Evolutionary conservation across 2,329 filamentous ascomycete species (phyloP), one percentile per base, ranked within the genome.

Genomic region (Pseudophaeomoniella oleicola): DNA sequence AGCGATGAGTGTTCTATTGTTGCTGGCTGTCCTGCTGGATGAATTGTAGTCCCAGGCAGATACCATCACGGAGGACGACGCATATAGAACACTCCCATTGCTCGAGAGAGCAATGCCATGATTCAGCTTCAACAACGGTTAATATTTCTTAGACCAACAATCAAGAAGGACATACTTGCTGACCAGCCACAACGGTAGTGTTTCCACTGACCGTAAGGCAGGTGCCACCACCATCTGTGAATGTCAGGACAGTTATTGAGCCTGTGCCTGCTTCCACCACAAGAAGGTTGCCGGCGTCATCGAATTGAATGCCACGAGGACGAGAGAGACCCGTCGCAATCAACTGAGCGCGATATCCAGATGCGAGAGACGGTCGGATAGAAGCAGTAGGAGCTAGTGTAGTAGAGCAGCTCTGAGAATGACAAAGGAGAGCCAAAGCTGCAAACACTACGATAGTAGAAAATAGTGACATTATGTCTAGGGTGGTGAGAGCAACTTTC

Each of bases 11-110:
- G 66, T 71, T 39, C 54, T 56, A 35, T 63, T 58, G 31, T 72
- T 63, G 3, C 66, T 66, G 30, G 56, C 59, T 15, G 50, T 50
- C 34, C 59, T 61, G 5, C 62, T 55, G 2, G 53, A 49, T n/a
- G 70, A 56, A 50, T 81, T 66, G 51, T 86, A 86, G 17, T 62
- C 51, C 73, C 77, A 85, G 2, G 71, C 60, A 49, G 66, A 78
- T 19, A 81, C 75, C n/a, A 63, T 59, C 34, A 69, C 62, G 4
- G 64, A 50, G 2, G 67, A 69, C 0, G 78, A 82, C 12, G 62
- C 67, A 44, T 68, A 71, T 6, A 72, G 57, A 3, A 60, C 67
- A 10, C 45, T 57, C 12, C 67, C 65, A 53, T 70, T 60, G n/a
- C 48, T 38, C 10, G 63, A 66, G 12, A 69, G 45, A 14, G 58